Evolutionary conservation across 2,329 filamentous ascomycete genomes (phyloP).

Genomic region (Aspergillus sp.): DNA sequence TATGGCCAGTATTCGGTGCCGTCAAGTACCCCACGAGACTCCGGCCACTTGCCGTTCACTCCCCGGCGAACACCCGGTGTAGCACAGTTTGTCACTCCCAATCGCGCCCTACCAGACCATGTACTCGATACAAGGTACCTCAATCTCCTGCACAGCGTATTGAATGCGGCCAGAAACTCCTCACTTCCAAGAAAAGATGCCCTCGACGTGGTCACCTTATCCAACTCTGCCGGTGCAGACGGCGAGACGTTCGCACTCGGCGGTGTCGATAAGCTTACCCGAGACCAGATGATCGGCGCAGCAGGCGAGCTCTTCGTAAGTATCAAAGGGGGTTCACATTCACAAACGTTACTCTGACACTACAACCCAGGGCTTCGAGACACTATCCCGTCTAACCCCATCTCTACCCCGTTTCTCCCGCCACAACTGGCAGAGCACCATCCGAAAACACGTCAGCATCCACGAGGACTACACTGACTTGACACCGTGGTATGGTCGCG

Average conservation of each 20-base stretch:
- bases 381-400: constrained; percentile 9
- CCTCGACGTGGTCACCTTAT: constrained; percentile 5
- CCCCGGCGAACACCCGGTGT: too few species aligned
- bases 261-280: constrained; percentile 12
- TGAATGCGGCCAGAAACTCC: constrained; percentile 5
- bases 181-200: constrained; percentile 5
- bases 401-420: constrained; percentile 37
- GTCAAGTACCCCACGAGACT: too few species aligned
- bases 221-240: not conserved
- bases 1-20: too few species aligned
- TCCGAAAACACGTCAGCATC: constrained; percentile 46
- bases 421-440: constrained; percentile 55
- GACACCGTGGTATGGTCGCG: constrained; percentile 43
- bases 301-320: constrained; percentile 21
- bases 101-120: too few species aligned
- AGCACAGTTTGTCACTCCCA: too few species aligned
- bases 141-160: constrained; percentile 4
- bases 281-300: constrained; percentile 14
- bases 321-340: not conserved
- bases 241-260: constrained; percentile 1
- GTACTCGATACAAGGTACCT: constrained; percentile 1
- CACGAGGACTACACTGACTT: constrained; percentile 51
- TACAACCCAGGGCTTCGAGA: constrained; percentile 16
- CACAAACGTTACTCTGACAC: too few species aligned
- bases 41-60: too few species aligned